Evolutionary conservation across 2,329 filamentous ascomycete genomes (phyloP).

Genomic region (Alternaria brassicicola): DNA sequence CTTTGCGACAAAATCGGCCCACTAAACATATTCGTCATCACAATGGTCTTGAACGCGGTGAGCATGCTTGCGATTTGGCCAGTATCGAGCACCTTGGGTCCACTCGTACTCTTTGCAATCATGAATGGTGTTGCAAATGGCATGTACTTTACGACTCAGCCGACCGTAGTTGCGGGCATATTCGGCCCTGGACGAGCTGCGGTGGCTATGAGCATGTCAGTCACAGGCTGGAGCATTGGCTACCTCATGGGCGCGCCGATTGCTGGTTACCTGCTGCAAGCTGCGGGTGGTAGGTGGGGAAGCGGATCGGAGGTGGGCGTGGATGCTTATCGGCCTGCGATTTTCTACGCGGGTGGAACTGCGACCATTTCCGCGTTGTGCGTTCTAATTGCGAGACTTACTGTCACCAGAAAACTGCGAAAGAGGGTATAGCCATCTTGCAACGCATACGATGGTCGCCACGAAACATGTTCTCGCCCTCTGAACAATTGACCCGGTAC

Average conservation of each 20-base stretch:
- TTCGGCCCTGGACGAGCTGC: slow-evolving; percentile 37
- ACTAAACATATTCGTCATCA: slow-evolving; percentile 40
- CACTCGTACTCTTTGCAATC: slow-evolving; percentile 35
- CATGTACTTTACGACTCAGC: slow-evolving; percentile 37
- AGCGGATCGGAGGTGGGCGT: slow-evolving; percentile 18
- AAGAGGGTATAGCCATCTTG: slow-evolving; percentile 21
- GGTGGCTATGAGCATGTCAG: slow-evolving; percentile 37
- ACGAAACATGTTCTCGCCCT: neutral
- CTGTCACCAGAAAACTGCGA: slow-evolving; percentile 23
- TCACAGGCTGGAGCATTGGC: slow-evolving; percentile 35
- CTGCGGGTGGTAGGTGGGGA: slow-evolving; percentile 27
- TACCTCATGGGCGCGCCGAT: slow-evolving; percentile 40
- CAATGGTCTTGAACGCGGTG: slow-evolving; percentile 32
- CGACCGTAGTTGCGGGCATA: slow-evolving; percentile 37
- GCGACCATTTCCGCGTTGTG: slow-evolving; percentile 29
- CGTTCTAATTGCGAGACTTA: slow-evolving; percentile 31
- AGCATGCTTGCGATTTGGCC: slow-evolving; percentile 44
- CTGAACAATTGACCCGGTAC: neutral
- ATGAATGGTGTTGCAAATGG: slow-evolving; percentile 42
- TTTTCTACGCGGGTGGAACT: slow-evolving; percentile 39
- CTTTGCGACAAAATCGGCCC: slow-evolving; percentile 40
- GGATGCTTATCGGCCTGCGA: slow-evolving; percentile 36
- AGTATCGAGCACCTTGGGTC: slow-evolving; percentile 30
- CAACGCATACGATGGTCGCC: neutral
- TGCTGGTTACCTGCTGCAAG: slow-evolving; percentile 35